Evolutionary conservation across 345 rosid genomes (phyloP).

Genomic region (Pistacia atlantica): DNA sequence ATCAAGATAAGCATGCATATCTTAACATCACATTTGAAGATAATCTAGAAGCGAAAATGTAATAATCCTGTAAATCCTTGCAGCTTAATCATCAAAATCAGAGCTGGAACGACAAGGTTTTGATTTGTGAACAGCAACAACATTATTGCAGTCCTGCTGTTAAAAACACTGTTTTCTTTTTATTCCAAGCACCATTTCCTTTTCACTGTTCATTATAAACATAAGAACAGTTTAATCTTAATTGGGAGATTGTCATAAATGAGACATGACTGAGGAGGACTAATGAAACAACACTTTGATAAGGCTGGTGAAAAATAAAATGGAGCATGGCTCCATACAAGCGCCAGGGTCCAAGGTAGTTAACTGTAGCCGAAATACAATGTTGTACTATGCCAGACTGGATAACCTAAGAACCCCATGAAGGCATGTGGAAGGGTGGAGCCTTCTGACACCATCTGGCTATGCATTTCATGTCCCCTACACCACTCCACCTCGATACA

Average conservation of each 20-base stretch:
- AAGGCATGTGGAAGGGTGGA: constrained; percentile 47
- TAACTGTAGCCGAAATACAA: constrained; percentile 19
- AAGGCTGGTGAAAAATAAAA: neutral
- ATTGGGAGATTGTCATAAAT: neutral
- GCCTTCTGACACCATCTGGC: constrained; percentile 42
- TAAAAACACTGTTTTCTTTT: neutral
- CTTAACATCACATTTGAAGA: neutral
- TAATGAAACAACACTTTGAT: neutral
- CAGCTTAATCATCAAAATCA: neutral
- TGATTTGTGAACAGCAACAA: no score
- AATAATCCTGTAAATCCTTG: neutral
- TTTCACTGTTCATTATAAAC: no score
- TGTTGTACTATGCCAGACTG: constrained; percentile 40
- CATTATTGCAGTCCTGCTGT: no score
- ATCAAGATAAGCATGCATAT: neutral
- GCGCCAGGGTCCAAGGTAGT: constrained; percentile 9
- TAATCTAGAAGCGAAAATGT: neutral
- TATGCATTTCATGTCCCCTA: constrained; percentile 20
- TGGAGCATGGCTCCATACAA: constrained; percentile 15
- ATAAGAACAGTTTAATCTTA: neutral
- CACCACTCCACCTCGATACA: constrained; percentile 22
- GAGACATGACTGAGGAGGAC: neutral
- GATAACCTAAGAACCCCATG: constrained; percentile 36
- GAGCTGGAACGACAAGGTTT: no score
- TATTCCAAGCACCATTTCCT: no score